Evolutionary conservation across 495 filamentous ascomycete genomes (phyloP).

Genomic region (Aspergillus bridgeri): DNA sequence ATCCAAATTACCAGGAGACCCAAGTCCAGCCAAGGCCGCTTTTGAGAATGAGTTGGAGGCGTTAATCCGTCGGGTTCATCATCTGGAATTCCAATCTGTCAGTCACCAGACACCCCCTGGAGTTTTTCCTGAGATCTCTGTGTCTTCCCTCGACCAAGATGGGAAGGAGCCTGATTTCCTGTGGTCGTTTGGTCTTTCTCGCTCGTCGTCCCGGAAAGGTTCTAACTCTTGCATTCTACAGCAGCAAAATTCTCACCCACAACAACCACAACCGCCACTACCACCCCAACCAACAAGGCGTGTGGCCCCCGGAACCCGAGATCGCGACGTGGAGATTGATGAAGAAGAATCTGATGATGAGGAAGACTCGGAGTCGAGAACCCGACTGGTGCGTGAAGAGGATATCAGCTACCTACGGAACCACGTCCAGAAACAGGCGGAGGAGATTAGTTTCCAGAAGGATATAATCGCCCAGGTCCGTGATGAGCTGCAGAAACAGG

Average conservation of each 20-base stretch:
- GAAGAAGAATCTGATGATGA: constrained; percentile 42
- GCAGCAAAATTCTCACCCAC: constrained; percentile 39
- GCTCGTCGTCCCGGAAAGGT: constrained; percentile 36
- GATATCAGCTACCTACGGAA: constrained; percentile 68
- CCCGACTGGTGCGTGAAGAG: constrained; percentile 58
- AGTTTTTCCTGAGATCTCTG: constrained; percentile 55
- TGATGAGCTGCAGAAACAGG: constrained; percentile 59
- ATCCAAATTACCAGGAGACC: constrained; percentile 61
- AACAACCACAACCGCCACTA: constrained; percentile 23
- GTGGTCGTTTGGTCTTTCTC: constrained; percentile 40
- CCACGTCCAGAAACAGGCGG: constrained; percentile 74
- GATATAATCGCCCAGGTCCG: constrained; percentile 67
- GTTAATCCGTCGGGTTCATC: constrained; percentile 62
- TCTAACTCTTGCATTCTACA: constrained; percentile 41
- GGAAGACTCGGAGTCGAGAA: constrained; percentile 35
- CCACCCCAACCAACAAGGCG: constrained; percentile 23
- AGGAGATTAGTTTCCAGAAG: constrained; percentile 70
- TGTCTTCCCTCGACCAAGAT: constrained; percentile 51
- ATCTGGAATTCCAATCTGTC: constrained; percentile 65
- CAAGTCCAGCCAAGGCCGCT: constrained; percentile 58
- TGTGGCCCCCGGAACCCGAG: constrained; percentile 23
- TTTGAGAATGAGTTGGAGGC: constrained; percentile 70
- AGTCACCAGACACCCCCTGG: constrained; percentile 56
- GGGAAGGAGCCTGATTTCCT: constrained; percentile 36
- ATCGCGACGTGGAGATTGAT: constrained; percentile 33